Evolutionary conservation across 768 basidiomycete species (phyloP).

Genomic region (Leucogyrophana mollusca): DNA sequence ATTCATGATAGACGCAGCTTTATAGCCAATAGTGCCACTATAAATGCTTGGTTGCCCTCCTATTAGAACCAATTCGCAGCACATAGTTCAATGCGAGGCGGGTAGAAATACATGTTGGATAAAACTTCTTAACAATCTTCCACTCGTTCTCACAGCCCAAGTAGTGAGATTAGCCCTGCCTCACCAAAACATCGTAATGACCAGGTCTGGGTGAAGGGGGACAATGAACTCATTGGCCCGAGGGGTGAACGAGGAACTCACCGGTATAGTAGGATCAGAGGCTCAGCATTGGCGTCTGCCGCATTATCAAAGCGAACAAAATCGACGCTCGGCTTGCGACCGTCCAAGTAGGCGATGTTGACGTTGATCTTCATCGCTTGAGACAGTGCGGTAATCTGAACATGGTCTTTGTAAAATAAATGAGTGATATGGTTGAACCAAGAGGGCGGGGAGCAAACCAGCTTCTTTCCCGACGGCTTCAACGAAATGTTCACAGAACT

Average conservation of each 20-base stretch:
- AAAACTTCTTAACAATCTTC: too few species aligned
- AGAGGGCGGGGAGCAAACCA: conserved; percentile 39
- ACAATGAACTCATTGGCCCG: neutral
- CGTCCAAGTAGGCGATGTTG: conserved; percentile 80
- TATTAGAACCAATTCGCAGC: too few species aligned
- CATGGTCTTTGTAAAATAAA: conserved; percentile 56
- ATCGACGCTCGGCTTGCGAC: conserved; percentile 52
- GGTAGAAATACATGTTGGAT: too few species aligned
- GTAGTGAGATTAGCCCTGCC: neutral
- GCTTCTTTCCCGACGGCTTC: conserved; percentile 79
- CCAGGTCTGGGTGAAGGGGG: conserved; percentile 59
- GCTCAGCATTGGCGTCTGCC: conserved; percentile 40
- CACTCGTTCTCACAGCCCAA: too few species aligned
- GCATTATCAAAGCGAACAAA: conserved; percentile 65
- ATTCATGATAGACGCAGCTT: too few species aligned
- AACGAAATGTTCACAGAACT: conserved; percentile 78
- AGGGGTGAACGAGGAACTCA: conserved; percentile 30
- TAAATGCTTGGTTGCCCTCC: too few species aligned
- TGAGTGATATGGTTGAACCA: neutral
- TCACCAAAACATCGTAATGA: conserved; percentile 72
- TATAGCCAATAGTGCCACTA: too few species aligned
- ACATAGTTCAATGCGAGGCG: too few species aligned
- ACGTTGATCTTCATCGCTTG: conserved; percentile 65
- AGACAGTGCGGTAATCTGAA: conserved; percentile 77
- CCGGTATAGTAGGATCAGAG: conserved; percentile 76